Conservation (phyloP, 768 basidiomycete genomes). For the Exidia glandulosa region DNA sequence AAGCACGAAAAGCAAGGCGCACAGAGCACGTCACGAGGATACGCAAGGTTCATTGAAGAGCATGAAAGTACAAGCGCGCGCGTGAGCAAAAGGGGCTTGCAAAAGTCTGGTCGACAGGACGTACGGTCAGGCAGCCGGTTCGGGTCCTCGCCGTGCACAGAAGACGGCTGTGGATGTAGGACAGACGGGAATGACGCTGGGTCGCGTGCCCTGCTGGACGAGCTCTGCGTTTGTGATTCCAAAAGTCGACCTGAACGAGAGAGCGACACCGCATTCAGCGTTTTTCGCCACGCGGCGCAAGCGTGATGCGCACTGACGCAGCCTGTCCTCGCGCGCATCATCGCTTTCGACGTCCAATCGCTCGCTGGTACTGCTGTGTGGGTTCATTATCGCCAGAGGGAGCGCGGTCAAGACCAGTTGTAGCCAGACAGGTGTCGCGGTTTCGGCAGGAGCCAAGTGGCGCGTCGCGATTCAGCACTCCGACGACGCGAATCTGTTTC, state of each 20-base stretch:
- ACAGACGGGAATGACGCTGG: background rate
- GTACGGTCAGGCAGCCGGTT: background rate
- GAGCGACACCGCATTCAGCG: background rate
- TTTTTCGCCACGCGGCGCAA: background rate
- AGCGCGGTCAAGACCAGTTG: no score
- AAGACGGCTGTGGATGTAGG: background rate
- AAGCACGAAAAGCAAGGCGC: no score
- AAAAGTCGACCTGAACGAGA: background rate
- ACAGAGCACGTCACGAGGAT: background rate
- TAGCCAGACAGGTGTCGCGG: no score
- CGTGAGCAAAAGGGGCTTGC: background rate
- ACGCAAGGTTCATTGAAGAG: background rate
- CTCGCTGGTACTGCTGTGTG: no score
- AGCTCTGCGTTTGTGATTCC: no score
- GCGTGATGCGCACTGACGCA: background rate
- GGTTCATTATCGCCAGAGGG: no score
- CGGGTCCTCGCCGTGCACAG: background rate
- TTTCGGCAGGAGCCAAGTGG: no score
- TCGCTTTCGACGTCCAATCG: slow-evolving; percentile 6
- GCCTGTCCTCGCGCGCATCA: background rate
- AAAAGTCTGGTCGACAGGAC: background rate
- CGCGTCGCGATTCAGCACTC: no score
- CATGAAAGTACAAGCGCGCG: background rate
- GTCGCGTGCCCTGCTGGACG: background rate
- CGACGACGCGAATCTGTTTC: no score